Percentiles rank a stretch among this genome's conserved stretches.
Conservation (phyloP, 208 protist genomes). For the Crithidia expoeki region DNA sequence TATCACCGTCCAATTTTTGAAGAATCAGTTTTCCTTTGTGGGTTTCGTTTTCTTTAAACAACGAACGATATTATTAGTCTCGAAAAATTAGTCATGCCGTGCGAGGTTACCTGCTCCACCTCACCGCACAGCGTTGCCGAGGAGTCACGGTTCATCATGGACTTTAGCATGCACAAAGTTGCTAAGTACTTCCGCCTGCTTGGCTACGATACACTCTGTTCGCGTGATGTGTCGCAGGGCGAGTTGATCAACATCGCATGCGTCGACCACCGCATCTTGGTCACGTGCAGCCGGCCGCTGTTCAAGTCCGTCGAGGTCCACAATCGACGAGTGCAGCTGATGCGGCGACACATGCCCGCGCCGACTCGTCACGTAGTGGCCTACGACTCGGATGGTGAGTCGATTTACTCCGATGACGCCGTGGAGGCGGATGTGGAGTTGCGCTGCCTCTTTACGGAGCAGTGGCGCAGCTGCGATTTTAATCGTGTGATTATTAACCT, state of each 20-base stretch:
- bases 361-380: conserved; percentile 40
- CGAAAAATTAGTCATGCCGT: conserved; percentile 13
- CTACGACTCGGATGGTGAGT: conserved; percentile 82
- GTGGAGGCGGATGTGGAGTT: conserved; percentile 37
- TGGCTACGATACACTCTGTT: conserved; percentile 74
- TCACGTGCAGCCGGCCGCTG: conserved; percentile 57
- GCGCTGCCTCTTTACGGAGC: conserved; percentile 39
- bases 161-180: conserved; percentile 76
- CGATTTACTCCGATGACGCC: conserved; percentile 53
- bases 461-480: conserved; percentile 54
- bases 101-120: conserved; percentile 21
- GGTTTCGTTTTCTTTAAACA: too few relatives aligned
- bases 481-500: conserved; percentile 45
- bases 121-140: conserved; percentile 23
- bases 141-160: conserved; percentile 61
- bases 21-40: too few relatives aligned
- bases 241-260: conserved; percentile 43
- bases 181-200: conserved; percentile 81
- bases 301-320: conserved; percentile 42
- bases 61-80: too few relatives aligned
- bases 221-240: conserved; percentile 38
- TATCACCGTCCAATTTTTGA: too few relatives aligned
- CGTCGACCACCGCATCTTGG: conserved; percentile 38
- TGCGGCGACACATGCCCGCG: background rate
- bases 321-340: conserved; percentile 36